Evolutionary conservation across 306 rosid genomes (phyloP).

Genomic region (Trichosanthes cucumerina): DNA sequence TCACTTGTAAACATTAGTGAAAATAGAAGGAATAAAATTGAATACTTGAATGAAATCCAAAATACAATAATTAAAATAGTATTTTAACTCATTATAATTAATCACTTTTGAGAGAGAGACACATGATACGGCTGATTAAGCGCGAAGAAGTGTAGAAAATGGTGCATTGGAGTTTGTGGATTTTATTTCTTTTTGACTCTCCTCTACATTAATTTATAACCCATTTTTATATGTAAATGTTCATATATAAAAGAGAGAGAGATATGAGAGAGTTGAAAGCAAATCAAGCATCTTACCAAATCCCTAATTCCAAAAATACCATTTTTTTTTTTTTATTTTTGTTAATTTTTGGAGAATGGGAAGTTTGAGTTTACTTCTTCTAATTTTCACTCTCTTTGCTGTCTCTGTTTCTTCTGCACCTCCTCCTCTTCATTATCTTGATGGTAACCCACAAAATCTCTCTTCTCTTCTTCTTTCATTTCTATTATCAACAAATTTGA

Average conservation of each 20-base stretch:
- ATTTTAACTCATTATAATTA: no score
- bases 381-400: slow-evolving; percentile 7
- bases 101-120: not conserved
- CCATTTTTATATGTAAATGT: not conserved
- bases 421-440: slow-evolving; percentile 12
- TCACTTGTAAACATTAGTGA: no score
- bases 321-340: not conserved
- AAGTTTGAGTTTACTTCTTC: not conserved
- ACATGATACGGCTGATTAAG: not conserved
- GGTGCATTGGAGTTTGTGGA: not conserved
- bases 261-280: not conserved
- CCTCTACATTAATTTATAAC: not conserved
- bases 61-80: no score
- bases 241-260: not conserved
- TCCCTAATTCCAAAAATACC: not conserved
- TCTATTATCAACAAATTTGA: not conserved
- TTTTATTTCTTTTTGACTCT: not conserved
- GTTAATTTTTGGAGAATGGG: not conserved
- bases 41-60: no score
- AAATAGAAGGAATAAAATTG: no score
- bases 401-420: slow-evolving; percentile 13
- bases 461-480: not conserved
- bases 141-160: not conserved
- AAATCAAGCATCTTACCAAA: not conserved
- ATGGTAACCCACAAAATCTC: slow-evolving; percentile 13